Base-by-base conservation (phyloP, 352 stramenopile genomes). In the Phytophthora pseudosyringae region DNA sequence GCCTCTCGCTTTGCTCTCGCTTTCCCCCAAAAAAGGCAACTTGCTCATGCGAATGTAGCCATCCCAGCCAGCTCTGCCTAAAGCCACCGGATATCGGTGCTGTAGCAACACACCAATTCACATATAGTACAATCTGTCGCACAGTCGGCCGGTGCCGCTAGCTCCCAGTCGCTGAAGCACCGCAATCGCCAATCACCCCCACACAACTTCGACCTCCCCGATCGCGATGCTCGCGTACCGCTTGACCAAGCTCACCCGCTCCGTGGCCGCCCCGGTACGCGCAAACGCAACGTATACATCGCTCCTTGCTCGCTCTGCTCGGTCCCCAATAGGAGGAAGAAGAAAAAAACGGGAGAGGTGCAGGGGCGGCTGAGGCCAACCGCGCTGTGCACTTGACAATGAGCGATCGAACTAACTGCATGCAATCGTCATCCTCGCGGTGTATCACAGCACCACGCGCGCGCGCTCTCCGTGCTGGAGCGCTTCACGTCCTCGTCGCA, bases 401-500 rank as follows among this genome's bases (percentile, higher is more conserved):
- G 12, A 10, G 53, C 18, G 29, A 38, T 16, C 38, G 5, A 40
- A 70, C 62, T 60, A 60, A 71, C 43, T 58, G 60, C 21, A 48
- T 64, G 49, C 41, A 46, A 26, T 36, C 18, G 29, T 21, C 35
- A 18, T 35, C 31, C 21, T 26, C 36, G 32, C 6, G 51, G n/a
- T n/a, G n/a, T n/a, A n/a, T n/a, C n/a, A 9, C 31, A 62, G 70
- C 60, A 64, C 46, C 63, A 69, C 6, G 31, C 48, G 25, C 67
- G 55, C 7, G 41, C 52, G 1, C 56, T 70, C 43, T 68, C 61
- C 28, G 15, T 74, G 50, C 29, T 67, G 38, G 45, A 78, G 11
- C 68, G 62, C 53, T 73, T 71, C 53, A 75, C 50, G 46, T 68
- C 52, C 3, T 18, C 36, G 12, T n/a, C 71, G 12, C 51, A 73